These are phyloP conservation scores for Fusarium concolor DNA, from an alignment of 2,329 filamentous ascomycete genomes.

Conservation along the genomic window DNA sequence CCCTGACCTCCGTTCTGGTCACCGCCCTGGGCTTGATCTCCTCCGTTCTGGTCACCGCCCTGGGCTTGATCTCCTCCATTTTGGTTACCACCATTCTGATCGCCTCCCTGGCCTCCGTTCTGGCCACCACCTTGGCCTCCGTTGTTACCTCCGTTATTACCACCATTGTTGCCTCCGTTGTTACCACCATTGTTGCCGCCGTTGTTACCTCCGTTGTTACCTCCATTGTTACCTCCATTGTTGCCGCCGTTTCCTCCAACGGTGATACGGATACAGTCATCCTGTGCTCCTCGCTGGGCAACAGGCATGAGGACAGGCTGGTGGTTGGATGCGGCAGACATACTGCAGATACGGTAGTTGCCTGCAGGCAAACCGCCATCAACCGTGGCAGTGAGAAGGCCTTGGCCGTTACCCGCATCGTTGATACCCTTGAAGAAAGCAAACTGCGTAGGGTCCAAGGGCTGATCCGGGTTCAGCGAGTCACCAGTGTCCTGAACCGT, in stretches of 20 bases:
- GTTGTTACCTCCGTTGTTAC: conserved; percentile 26
- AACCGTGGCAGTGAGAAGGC: conserved; percentile 65
- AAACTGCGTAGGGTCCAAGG: conserved; percentile 65
- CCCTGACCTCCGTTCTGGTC: conserved; percentile 6
- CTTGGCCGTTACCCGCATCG: conserved; percentile 67
- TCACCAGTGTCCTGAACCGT: conserved; percentile 67
- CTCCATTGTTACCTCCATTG: conserved; percentile 31
- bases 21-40: conserved; percentile 6
- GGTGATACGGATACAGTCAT: conserved; percentile 72
- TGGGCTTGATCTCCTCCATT: not conserved
- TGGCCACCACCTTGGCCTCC: conserved; percentile 13
- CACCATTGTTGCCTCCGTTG: conserved; percentile 8
- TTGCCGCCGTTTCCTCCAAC: conserved; percentile 53
- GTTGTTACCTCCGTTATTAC: conserved; percentile 8
- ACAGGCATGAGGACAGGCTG: conserved; percentile 75
- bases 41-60: conserved; percentile 8
- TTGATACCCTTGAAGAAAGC: conserved; percentile 77
- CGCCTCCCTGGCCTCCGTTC: conserved; percentile 28
- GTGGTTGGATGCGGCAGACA: conserved; percentile 73
- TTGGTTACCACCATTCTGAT: conserved; percentile 26
- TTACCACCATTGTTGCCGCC: not conserved
- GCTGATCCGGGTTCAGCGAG: conserved; percentile 61
- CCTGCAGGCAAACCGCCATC: conserved; percentile 69
- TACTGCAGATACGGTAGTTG: conserved; percentile 74
- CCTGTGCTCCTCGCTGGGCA: conserved; percentile 74